phyloP scores from a whole-genome alignment of 306 rosid genomes.

The Rosa rugosa region DNA sequence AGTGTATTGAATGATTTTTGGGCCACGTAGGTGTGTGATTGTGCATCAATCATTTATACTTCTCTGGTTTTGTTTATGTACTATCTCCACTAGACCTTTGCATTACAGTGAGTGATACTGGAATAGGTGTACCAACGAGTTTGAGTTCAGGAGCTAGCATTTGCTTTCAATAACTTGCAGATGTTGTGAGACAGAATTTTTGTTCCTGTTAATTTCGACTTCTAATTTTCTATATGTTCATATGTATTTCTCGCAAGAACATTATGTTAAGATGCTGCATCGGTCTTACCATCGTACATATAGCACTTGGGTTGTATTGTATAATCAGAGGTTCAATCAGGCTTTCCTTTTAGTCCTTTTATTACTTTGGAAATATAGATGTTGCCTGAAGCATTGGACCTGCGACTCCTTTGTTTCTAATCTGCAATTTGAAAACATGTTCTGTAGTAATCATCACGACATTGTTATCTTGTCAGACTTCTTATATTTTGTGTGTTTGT shows the following conservation, averaged over 20 bases:
- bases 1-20: not conserved
- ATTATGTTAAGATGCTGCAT: conserved; percentile 3
- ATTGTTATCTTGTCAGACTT: not conserved
- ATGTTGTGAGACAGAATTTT: not conserved
- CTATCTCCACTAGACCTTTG: not conserved
- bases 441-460: not conserved
- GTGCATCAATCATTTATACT: not conserved
- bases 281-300: not conserved
- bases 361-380: not conserved
- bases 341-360: not conserved
- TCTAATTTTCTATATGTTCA: not conserved
- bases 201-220: not conserved
- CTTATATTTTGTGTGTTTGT: not conserved
- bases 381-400: not conserved
- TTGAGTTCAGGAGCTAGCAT: not conserved
- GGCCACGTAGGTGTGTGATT: not conserved
- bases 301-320: not conserved
- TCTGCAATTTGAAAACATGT: not conserved
- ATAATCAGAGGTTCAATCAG: not conserved
- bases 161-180: not conserved
- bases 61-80: not conserved
- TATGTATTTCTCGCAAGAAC: not conserved
- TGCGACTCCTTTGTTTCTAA: too few relatives aligned
- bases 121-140: not conserved
- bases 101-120: not conserved